phyloP scores from a whole-genome alignment of 306 rosid species.

The Carpinus viminea region DNA sequence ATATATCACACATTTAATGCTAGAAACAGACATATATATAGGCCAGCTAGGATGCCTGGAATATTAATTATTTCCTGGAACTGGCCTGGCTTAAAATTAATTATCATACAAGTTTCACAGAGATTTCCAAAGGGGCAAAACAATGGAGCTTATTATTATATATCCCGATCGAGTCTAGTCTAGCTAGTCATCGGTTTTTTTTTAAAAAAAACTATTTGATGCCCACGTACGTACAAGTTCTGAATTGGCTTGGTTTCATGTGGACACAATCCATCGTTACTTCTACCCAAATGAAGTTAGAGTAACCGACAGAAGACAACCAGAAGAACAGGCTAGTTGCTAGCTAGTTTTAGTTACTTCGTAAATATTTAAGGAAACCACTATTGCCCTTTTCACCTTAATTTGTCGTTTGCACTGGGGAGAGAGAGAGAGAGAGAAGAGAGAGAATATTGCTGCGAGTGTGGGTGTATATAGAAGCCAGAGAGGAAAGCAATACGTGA shows the following conservation, averaged over 20 bases:
- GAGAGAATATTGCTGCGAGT: conserved; percentile 4
- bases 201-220: not conserved
- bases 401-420: not conserved
- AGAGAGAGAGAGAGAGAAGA: not conserved
- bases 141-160: not conserved
- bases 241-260: conserved; percentile 1
- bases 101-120: not conserved
- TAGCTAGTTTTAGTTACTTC: not conserved
- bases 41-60: too few species aligned
- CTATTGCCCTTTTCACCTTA: conserved; percentile 11
- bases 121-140: not conserved
- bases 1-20: not conserved
- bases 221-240: not conserved
- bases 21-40: too few species aligned
- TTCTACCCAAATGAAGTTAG: not conserved
- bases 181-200: not conserved
- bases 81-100: not conserved
- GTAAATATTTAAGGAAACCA: not conserved
- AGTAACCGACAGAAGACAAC: not conserved
- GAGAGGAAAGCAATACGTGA: conserved; percentile 42
- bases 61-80: too few species aligned
- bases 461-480: conserved; percentile 20
- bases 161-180: not conserved
- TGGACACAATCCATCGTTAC: not conserved
- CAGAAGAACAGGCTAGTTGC: not conserved